Conservation (phyloP, 345 rosid species). For the Cardamine chenopodiifolia region DNA sequence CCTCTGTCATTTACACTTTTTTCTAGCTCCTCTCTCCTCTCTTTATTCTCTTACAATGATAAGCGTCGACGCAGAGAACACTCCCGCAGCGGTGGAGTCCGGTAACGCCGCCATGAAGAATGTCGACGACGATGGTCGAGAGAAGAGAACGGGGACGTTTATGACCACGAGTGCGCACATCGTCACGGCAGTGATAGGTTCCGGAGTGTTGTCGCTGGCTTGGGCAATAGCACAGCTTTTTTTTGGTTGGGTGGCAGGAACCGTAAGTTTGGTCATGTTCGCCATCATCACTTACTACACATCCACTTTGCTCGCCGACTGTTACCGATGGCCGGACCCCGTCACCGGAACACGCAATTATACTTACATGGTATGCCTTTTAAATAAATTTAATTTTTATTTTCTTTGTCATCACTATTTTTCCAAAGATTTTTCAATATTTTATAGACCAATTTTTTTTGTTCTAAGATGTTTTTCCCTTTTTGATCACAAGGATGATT, state of each 20-base stretch:
- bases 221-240: slow-evolving; percentile 92
- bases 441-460: neutral
- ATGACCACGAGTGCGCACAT: slow-evolving; percentile 68
- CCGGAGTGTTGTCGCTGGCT: slow-evolving; percentile 83
- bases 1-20: slow-evolving; percentile 21
- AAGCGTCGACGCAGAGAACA: neutral
- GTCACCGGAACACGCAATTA: slow-evolving; percentile 73
- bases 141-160: slow-evolving; percentile 60
- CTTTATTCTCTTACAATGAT: neutral
- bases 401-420: neutral
- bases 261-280: slow-evolving; percentile 56
- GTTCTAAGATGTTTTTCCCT: neutral
- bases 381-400: neutral
- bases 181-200: slow-evolving; percentile 91
- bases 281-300: slow-evolving; percentile 76
- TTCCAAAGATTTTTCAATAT: neutral
- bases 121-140: slow-evolving; percentile 74
- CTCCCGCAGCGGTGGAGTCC: slow-evolving; percentile 9
- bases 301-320: slow-evolving; percentile 68
- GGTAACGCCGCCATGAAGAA: slow-evolving; percentile 32
- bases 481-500: neutral
- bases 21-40: neutral
- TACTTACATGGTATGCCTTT: slow-evolving; percentile 70
- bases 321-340: slow-evolving; percentile 69
- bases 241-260: slow-evolving; percentile 86